A percentile compares a stretch with the other conserved stretches of the same genome.
Conservation (phyloP, 2,329 filamentous ascomycete species). For the Helminthosporium solani region DNA sequence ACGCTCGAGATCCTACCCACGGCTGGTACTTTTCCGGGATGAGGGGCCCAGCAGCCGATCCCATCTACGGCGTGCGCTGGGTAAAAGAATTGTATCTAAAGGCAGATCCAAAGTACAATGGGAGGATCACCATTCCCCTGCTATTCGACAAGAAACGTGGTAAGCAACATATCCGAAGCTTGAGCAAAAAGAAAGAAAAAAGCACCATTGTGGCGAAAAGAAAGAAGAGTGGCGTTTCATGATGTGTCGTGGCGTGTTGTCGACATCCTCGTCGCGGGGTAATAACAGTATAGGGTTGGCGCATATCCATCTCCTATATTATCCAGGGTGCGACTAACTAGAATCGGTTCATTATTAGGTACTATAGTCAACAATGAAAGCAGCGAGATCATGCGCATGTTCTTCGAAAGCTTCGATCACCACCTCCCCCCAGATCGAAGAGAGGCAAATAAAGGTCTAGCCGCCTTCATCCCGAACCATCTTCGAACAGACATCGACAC, state of each 20-base stretch:
- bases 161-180: too few relatives aligned
- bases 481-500: slow-evolving; percentile 72
- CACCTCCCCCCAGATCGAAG: slow-evolving; percentile 51
- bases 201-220: too few relatives aligned
- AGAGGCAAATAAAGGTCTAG: slow-evolving; percentile 51
- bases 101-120: slow-evolving; percentile 54
- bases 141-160: slow-evolving; percentile 67
- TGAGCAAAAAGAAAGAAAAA: too few relatives aligned
- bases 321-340: background rate
- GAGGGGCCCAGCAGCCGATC: slow-evolving; percentile 30
- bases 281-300: too few relatives aligned
- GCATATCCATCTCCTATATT: too few relatives aligned
- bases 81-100: slow-evolving; percentile 70
- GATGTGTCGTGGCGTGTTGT: too few relatives aligned
- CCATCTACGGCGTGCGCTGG: slow-evolving; percentile 33
- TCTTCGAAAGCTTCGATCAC: slow-evolving; percentile 36
- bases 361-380: slow-evolving; percentile 41
- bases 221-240: too few relatives aligned
- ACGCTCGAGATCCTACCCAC: slow-evolving; percentile 29
- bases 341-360: too few relatives aligned
- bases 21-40: slow-evolving; percentile 37
- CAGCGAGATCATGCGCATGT: slow-evolving; percentile 37
- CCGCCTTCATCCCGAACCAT: slow-evolving; percentile 67
- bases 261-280: too few relatives aligned
- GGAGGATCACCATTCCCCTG: slow-evolving; percentile 77